Conservation (phyloP, 352 stramenopile species). For the Pythium chondricola region DNA sequence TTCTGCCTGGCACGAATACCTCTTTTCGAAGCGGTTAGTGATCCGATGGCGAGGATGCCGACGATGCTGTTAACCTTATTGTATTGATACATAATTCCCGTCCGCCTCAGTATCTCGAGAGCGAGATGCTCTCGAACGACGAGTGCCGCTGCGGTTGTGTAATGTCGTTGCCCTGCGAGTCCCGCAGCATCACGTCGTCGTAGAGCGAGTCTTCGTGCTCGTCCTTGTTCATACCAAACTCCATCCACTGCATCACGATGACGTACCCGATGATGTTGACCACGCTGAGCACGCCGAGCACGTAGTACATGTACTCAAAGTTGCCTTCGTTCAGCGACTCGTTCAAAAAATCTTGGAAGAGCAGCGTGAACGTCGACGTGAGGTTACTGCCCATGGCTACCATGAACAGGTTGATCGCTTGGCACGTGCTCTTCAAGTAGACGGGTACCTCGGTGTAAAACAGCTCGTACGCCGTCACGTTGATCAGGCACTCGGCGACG, state of each 20-base stretch:
- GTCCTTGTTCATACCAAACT: conserved; percentile 80
- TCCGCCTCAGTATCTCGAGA: conserved; percentile 27
- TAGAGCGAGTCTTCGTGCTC: conserved; percentile 67
- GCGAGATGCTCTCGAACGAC: conserved; percentile 74
- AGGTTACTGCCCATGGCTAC: conserved; percentile 84
- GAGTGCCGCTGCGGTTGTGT: conserved; percentile 62
- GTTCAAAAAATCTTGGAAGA: conserved; percentile 73
- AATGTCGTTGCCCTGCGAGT: conserved; percentile 61
- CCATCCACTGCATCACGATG: conserved; percentile 81
- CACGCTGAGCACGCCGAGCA: conserved; percentile 58
- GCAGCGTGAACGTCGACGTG: conserved; percentile 83
- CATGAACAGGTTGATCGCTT: conserved; percentile 87
- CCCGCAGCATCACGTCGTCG: conserved; percentile 34
- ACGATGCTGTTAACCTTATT: too few species aligned
- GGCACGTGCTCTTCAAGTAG: conserved; percentile 84
- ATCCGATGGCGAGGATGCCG: too few species aligned
- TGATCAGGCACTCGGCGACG: conserved; percentile 85
- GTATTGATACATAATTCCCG: too few species aligned
- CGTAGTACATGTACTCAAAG: conserved; percentile 90
- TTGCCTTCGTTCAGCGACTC: conserved; percentile 71
- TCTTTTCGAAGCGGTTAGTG: too few species aligned
- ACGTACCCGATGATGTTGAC: conserved; percentile 73
- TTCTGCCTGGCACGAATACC: too few species aligned
- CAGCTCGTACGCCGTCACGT: conserved; percentile 84
- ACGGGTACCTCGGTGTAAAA: conserved; percentile 86